These are phyloP conservation scores for Pugionium dolabratum DNA, from an alignment of 345 rosid genomes.

Conservation along the genomic window DNA sequence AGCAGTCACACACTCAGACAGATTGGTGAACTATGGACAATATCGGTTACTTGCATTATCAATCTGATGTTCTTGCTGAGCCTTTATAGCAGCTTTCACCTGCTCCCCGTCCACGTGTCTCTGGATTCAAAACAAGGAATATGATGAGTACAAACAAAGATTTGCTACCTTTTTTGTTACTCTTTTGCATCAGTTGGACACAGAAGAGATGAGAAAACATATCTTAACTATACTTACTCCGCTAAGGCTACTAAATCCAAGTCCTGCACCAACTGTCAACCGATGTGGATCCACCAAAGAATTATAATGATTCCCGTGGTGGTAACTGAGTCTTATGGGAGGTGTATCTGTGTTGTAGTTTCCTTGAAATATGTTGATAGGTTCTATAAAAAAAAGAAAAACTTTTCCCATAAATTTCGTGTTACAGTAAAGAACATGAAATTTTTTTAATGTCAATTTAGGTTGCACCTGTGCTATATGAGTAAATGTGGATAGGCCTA, in stretches of 20 bases:
- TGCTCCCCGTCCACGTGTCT: constrained; percentile 84
- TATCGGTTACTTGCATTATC: constrained; percentile 61
- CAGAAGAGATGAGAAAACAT: neutral
- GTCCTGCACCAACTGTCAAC: constrained; percentile 88
- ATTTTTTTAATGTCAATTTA: constrained; percentile 2
- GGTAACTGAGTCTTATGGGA: constrained; percentile 88
- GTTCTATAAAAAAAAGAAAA: constrained; percentile 51
- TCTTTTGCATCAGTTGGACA: constrained; percentile 13
- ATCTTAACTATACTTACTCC: constrained; percentile 58
- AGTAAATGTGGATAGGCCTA: constrained; percentile 93
- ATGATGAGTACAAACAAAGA: neutral
- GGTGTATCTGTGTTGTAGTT: constrained; percentile 86
- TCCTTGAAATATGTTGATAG: constrained; percentile 94
- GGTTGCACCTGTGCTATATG: constrained; percentile 78
- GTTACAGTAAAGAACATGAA: constrained; percentile 11
- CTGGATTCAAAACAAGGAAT: constrained; percentile 49
- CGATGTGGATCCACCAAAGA: constrained; percentile 94
- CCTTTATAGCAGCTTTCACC: constrained; percentile 97
- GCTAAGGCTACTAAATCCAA: constrained; percentile 87
- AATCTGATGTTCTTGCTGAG: constrained; percentile 97
- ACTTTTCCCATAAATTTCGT: neutral
- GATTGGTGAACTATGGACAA: constrained; percentile 5
- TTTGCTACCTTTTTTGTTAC: neutral
- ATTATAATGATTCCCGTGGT: constrained; percentile 96
- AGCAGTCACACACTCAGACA: constrained; percentile 9